Evolutionary conservation across 2,329 filamentous ascomycete species (phyloP), one percentile per base, ranked within the genome.

Genomic region (Aquanectria penicillioides): DNA sequence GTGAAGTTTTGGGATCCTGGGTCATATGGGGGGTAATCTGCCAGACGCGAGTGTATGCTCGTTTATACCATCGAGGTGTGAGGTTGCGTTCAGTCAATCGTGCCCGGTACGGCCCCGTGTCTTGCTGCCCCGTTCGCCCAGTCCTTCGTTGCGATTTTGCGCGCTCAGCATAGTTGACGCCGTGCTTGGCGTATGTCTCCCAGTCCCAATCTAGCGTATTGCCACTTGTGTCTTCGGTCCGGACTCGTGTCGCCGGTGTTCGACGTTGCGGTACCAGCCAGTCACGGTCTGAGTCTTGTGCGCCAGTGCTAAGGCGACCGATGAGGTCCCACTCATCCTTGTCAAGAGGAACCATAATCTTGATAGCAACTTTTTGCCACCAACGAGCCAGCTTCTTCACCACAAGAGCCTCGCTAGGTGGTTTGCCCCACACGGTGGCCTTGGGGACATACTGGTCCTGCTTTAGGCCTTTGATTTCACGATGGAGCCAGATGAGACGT

Each of bases 281-380:
- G 26, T 78, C 41, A 9, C 18, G 72, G 4, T 61, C 58, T 17
- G 68, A 66, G 3, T 69, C 69, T 9, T 78, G 77, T 22, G 73
- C 73, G 2, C 81, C 85, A 7, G 66, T 61, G 3, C 78, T 78
- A 29, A 89, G 64, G 20, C 73, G 71, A n/a, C 72, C 72, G n/a
- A 89, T 71, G 12, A 80, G 68, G 12, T 87, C 77, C 85, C 85
- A 89, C 67, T 89, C 84, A 15, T 76, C 74, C 23, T 70, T 73
- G 6, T 78, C 78, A 13, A 89, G 57, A 0, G 87, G 87, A n/a
- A 85, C 83, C 65, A 85, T 74, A 6, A 86, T 61, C 57, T 80
- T 83, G 11, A 78, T 70, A 1, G 81, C 73, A 13, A 77, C 67
- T 4, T 55, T 55, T 31, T 72, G 78, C 82, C 84, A 89, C 74